Base-by-base conservation (phyloP, 2,329 filamentous ascomycete species). In the Bipolaris sorokiniana region DNA sequence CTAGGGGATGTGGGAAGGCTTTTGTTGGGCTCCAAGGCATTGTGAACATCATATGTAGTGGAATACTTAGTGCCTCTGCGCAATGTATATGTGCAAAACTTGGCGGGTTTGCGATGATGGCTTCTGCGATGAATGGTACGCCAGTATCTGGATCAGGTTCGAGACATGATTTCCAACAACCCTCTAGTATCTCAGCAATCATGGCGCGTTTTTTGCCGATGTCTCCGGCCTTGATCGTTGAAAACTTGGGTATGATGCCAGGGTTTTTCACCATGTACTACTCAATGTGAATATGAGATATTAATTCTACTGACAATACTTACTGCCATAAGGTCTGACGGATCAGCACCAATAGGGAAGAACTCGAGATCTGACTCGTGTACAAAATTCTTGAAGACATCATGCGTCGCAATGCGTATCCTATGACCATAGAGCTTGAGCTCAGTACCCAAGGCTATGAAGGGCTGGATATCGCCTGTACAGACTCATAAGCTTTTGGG, bases 51-150 rank as follows among this genome's bases (percentile, higher is more conserved):
- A 96, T 83, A 68, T 91, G 89, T 5, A 91, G 68, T 0, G 89
- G 89, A 26, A 91, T 84, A 0, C 88, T 88, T 63, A 91, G 73
- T 69, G 87, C 88, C 75, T 91, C 86, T 0, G 89, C 89, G 58
- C 88, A 83, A 66, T 91, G 89, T 3, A 91, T 81, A 68, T 92
- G 89, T 0, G 88, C 89, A 74, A 91, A 91, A 68, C 87, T 90
- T 0, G 89, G 89, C 1, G 89, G 89, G 58, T 92, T 92, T 1
- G 89, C 89, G 64, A 92, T 90, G 63, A 92, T 91, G 89, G 62
- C 64, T 75, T 91, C 90, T 0, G 91, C 91, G 36, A 96, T 87
- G 69, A 96, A 96, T 0, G 90, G 4, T n/a, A n/a, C n/a, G n/a
- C n/a, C n/a, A n/a, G n/a, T n/a, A n/a, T n/a, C n/a, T n/a, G n/a